Evolutionary conservation across 164 flowering plant species (phyloP), one percentile per base, ranked within the genome.

Genomic region (Aristolochia californica): DNA sequence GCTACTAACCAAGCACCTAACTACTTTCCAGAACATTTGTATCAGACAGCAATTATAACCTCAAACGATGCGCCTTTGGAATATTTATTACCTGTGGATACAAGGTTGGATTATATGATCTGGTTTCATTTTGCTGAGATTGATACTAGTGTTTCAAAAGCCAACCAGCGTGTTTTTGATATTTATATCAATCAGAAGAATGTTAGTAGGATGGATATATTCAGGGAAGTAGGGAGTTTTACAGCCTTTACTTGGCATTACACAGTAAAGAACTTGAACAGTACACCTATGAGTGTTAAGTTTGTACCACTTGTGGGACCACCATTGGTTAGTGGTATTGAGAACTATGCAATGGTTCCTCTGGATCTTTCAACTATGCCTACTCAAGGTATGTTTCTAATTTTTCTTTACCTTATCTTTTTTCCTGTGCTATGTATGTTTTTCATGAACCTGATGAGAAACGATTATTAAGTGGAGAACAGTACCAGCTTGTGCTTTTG

Each of bases 121-220:
- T 94, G 93, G 93, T 75, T 94, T 56, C 99, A 94, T 64, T 94
- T 94, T 61, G 93, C 90, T 4, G 99, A 94, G 91, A 83, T 94
- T 56, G 88, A 85, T 70, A 28, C 71, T 4, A 74, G 64, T 27
- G 93, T 94, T 66, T 83, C 60, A 21, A 66, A 47, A 55, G 77
- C 74, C 0, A 87, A 91, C 64, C 66, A 79, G 69, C 74, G 97
- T 62, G 95, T 94, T 68, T 94, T 94, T 59, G 96, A 94, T 71
- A 77, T 94, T 57, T 13, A 67, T 45, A 70, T 94, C 55, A 94
- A 94, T 73, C 82, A 69, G 50, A 64, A 59, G 59, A 87, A 81
- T 66, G 90, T 80, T 61, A 79, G 57, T 34, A 73, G 95, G 67
- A 75, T 90, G 43, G 99, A 94, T 68, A 78, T 94, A 12, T 83